These are phyloP conservation scores for Castanea sativa DNA, from an alignment of 306 rosid species.

Conservation along the genomic window DNA sequence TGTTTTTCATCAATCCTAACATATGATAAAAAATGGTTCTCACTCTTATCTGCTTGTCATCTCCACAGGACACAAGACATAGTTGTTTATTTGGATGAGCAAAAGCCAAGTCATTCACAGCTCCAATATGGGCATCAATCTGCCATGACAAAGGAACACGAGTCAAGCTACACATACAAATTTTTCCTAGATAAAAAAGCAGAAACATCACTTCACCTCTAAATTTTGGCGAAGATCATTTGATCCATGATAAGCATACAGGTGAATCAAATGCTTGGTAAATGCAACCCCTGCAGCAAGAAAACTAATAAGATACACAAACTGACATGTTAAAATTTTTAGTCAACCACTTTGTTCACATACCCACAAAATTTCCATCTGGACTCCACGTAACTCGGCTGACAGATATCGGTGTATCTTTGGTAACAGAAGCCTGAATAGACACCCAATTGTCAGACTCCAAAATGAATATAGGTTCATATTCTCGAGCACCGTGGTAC, in stretches of 20 bases:
- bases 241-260: conserved; percentile 61
- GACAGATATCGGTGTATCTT: conserved; percentile 62
- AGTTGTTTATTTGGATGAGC: conserved; percentile 80
- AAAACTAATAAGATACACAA: conserved; percentile 32
- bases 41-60: conserved; percentile 85
- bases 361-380: conserved; percentile 84
- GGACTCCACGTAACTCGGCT: conserved; percentile 89
- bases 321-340: conserved; percentile 16
- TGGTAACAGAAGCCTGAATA: conserved; percentile 57
- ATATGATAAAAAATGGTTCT: conserved; percentile 18
- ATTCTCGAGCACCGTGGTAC: conserved; percentile 25
- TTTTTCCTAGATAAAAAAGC: conserved; percentile 18
- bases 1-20: conserved; percentile 12
- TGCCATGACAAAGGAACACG: conserved; percentile 29
- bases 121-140: conserved; percentile 84
- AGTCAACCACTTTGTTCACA: conserved; percentile 29
- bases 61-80: conserved; percentile 85
- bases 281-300: conserved; percentile 75
- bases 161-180: conserved; percentile 29
- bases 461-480: conserved; percentile 12
- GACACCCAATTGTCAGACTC: conserved; percentile 34
- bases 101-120: conserved; percentile 90
- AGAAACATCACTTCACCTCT: conserved; percentile 51
- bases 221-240: conserved; percentile 61
- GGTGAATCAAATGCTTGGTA: conserved; percentile 77